Evolutionary conservation across 805 yeast genomes (phyloP).

Genomic region (Priceomyces fermenticarens): DNA sequence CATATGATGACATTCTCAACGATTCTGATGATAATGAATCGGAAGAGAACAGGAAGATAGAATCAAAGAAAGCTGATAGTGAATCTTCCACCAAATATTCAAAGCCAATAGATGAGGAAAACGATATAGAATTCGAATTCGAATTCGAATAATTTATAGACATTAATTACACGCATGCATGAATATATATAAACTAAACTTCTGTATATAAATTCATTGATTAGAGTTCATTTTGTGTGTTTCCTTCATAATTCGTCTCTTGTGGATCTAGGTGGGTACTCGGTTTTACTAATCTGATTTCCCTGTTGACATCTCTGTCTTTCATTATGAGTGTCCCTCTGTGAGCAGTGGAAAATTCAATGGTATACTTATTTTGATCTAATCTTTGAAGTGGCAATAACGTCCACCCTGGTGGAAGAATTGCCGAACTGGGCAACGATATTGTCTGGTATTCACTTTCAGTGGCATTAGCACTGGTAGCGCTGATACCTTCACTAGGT

Average conservation of each 20-base stretch:
- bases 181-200: not conserved
- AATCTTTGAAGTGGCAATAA: constrained; percentile 20
- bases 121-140: constrained; percentile 6
- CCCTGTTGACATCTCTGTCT: not conserved
- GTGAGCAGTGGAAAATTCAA: constrained; percentile 15
- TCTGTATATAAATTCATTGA: not conserved
- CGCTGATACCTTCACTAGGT: not conserved
- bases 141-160: constrained; percentile 5
- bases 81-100: not conserved
- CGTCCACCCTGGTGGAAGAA: constrained; percentile 30
- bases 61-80: not conserved
- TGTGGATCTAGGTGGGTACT: not conserved
- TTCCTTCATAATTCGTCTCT: constrained; percentile 1
- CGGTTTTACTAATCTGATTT: constrained; percentile 1
- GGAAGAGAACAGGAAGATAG: not conserved
- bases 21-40: not conserved
- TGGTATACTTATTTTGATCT: constrained; percentile 10
- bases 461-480: not conserved
- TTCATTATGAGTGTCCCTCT: constrained; percentile 15
- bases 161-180: not conserved
- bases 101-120: not conserved
- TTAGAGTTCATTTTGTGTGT: not conserved
- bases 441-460: constrained; percentile 14
- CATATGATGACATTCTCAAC: constrained; percentile 1
- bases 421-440: constrained; percentile 20